A percentile compares a stretch with the other conserved stretches of the same genome.
phyloP scores from a whole-genome alignment of 352 stramenopile genomes.

The Phytophthora aleatoria region DNA sequence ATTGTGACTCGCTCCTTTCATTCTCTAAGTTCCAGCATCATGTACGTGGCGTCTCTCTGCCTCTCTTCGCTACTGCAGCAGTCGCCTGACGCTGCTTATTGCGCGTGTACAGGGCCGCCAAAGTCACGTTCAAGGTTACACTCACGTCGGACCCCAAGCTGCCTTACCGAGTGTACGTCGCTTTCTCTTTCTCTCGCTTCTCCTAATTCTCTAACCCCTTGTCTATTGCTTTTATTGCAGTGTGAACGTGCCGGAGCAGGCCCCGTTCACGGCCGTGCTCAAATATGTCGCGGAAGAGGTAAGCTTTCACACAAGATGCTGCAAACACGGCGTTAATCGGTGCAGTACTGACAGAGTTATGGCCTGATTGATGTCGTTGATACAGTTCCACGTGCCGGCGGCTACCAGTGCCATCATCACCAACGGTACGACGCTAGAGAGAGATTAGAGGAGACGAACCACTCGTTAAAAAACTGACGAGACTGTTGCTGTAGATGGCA shows the following conservation, averaged over 20 bases:
- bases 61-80: not conserved
- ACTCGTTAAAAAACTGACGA: conserved; percentile 11
- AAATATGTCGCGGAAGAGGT: conserved; percentile 88
- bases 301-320: not conserved
- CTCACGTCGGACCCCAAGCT: conserved; percentile 89
- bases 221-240: conserved; percentile 26
- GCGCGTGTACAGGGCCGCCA: conserved; percentile 47
- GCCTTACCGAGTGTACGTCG: conserved; percentile 72
- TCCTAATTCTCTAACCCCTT: not conserved
- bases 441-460: not conserved
- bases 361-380: conserved; percentile 6
- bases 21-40: conserved; percentile 8
- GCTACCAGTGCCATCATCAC: conserved; percentile 90
- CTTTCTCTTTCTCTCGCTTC: not conserved
- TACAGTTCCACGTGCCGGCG: conserved; percentile 78
- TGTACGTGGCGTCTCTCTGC: conserved; percentile 20
- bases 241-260: conserved; percentile 82
- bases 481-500: conserved; percentile 58
- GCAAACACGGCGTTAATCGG: not conserved
- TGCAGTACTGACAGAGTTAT: conserved; percentile 17
- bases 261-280: conserved; percentile 83
- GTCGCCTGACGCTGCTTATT: conserved; percentile 9
- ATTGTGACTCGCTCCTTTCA: conserved; percentile 14
- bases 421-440: conserved; percentile 47
- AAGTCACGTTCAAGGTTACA: conserved; percentile 89